Evolutionary conservation across 345 rosid genomes (phyloP).

Genomic region (Brassica nigra): DNA sequence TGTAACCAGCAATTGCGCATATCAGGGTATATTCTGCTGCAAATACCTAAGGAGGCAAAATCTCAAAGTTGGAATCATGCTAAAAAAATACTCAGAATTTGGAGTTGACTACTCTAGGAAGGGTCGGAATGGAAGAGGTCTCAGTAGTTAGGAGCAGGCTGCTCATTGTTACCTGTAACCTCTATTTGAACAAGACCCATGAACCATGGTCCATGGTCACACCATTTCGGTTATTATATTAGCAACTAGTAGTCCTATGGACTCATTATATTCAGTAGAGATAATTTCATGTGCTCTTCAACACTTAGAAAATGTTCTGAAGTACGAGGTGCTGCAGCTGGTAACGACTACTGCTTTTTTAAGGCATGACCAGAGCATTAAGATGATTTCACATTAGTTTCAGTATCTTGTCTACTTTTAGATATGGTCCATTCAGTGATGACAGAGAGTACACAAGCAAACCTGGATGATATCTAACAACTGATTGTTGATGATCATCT

Average conservation of each 20-base stretch:
- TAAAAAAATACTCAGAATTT: not conserved
- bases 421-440: not conserved
- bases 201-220: too few species aligned
- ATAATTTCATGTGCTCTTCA: not conserved
- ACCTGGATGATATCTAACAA: constrained; percentile 84
- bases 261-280: constrained; percentile 6
- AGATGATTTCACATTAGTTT: not conserved
- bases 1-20: constrained; percentile 84
- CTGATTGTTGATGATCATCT: constrained; percentile 56
- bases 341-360: not conserved
- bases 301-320: not conserved
- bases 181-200: too few species aligned
- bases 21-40: constrained; percentile 79
- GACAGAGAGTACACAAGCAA: constrained; percentile 39
- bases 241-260: too few species aligned
- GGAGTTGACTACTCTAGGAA: not conserved
- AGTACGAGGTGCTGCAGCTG: not conserved
- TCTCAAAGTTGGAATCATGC: not conserved
- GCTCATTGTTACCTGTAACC: too few species aligned
- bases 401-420: constrained; percentile 1
- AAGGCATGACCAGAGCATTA: not conserved
- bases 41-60: constrained; percentile 61
- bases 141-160: too few species aligned
- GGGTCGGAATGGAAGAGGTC: too few species aligned
- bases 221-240: too few species aligned